phyloP scores from a whole-genome alignment of 805 yeast genomes.

The Teunomyces pallodes region DNA sequence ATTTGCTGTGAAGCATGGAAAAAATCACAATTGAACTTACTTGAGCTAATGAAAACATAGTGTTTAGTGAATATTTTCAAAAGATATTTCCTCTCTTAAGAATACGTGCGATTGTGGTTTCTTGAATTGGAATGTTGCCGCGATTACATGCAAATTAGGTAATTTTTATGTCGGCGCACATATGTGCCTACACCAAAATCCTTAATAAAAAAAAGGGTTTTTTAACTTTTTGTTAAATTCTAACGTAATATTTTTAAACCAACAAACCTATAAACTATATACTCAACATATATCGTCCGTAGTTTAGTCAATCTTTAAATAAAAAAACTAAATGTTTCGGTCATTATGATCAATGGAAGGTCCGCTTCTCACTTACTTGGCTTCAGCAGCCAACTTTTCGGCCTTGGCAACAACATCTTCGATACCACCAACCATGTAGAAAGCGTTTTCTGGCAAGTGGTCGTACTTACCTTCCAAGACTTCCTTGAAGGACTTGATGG shows the following conservation, averaged over 20 bases:
- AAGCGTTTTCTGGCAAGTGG: constrained; percentile 97
- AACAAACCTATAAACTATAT: background rate
- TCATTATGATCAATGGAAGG: constrained; percentile 3
- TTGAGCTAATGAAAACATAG: constrained; percentile 25
- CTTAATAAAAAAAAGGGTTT: background rate
- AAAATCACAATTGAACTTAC: constrained; percentile 15
- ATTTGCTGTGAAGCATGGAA: background rate
- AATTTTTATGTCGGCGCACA: too few species aligned
- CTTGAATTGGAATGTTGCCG: too few species aligned
- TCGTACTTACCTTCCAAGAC: constrained; percentile 98
- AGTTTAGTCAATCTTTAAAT: constrained; percentile 1
- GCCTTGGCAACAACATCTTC: constrained; percentile 99
- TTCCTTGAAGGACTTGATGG: constrained; percentile 91
- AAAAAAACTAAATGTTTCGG: constrained; percentile 3
- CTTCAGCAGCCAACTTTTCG: constrained; percentile 95
- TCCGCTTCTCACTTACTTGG: constrained; percentile 45
- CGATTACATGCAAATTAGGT: too few species aligned
- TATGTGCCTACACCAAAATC: too few species aligned
- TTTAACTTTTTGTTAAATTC: background rate
- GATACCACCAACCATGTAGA: constrained; percentile 99
- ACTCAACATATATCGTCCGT: background rate
- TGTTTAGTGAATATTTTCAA: background rate
- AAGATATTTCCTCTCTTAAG: too few species aligned
- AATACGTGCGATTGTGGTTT: too few species aligned
- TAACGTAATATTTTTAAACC: constrained; percentile 4